These are phyloP conservation scores for Saururus chinensis DNA, from an alignment of 164 flowering plant genomes.

Conservation along the genomic window DNA sequence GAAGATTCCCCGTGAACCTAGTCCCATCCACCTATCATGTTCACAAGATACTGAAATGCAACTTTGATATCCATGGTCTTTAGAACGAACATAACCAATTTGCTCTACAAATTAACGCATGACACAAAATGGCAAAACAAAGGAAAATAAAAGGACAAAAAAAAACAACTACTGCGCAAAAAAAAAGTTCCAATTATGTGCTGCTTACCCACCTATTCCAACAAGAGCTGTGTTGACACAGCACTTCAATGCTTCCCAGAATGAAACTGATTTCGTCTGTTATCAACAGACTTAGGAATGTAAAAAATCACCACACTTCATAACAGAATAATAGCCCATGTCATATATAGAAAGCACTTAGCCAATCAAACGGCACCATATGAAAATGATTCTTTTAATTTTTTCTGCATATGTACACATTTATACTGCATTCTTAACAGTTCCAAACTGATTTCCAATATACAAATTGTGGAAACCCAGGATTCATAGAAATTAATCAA, in stretches of 20 bases:
- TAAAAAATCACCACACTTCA: too few relatives aligned
- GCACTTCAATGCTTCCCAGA: constrained; percentile 52
- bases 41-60: too few relatives aligned
- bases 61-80: too few relatives aligned
- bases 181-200: too few relatives aligned
- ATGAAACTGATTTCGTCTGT: constrained; percentile 68
- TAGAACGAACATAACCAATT: neutral
- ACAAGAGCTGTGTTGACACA: constrained; percentile 39
- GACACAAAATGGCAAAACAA: neutral
- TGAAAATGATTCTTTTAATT: too few relatives aligned
- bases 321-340: neutral
- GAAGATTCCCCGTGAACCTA: neutral
- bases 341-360: neutral
- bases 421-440: too few relatives aligned
- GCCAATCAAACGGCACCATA: neutral
- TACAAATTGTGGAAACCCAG: too few relatives aligned
- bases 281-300: neutral
- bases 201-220: constrained; percentile 41
- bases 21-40: neutral
- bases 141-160: too few relatives aligned
- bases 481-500: neutral
- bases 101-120: neutral
- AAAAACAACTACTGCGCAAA: neutral
- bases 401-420: too few relatives aligned
- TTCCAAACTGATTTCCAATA: too few relatives aligned